Base-by-base conservation (phyloP, 139 green algal genomes). In the Chlorella sp. region DNA sequence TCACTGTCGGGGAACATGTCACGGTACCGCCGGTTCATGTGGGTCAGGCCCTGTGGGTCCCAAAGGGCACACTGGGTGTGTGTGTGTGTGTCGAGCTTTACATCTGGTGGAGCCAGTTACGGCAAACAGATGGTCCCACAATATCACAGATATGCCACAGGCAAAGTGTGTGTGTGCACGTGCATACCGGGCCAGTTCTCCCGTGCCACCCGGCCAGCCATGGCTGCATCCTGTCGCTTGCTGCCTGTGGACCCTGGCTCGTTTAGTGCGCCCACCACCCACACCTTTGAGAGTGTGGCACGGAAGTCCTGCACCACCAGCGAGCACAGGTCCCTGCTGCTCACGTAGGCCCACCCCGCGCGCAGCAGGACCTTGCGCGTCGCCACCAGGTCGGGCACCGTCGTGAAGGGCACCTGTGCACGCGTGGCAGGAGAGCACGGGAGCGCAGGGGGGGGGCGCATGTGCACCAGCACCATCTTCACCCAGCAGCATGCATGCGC, bases 321-420 rank as follows among this genome's bases (percentile, higher is more conserved):
- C 2, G 77, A 82, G 1, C 74, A 82, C 70, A 94, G 77, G 70
- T 96, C 86, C 31, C 94, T 83, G 10, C 77, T 67, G 6, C 79
- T 80, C 30, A 98, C 88, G 51, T 91, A 97, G 0, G 93, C 94
- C 29, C 68, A 83, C 14, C 94, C 94, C 1, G 62, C 63, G 0
- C 74, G 63, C 67, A 97, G 75, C 67, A 91, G 86, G 42, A 96
- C 60, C 27, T 61, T 70, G 5, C 94, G 83, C 27, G 35, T n/a
- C 0, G 74, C 80, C 61, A 98, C 92, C 42, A 98, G 82, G 67
- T 97, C 91, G 3, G 91, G 90, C 49, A 98, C 94, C 1, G 85
- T 72, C 63, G 68, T 71, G 49, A 79, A 97, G 24, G 86, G 86
- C 59, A 97, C 92, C 80, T 91, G 82, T 0, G n/a, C n/a, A n/a